Percentiles rank a stretch among this genome's conserved stretches.
These are phyloP conservation scores for Diaporthe sp. DNA, from an alignment of 2,329 filamentous ascomycete species.

Conservation along the genomic window DNA sequence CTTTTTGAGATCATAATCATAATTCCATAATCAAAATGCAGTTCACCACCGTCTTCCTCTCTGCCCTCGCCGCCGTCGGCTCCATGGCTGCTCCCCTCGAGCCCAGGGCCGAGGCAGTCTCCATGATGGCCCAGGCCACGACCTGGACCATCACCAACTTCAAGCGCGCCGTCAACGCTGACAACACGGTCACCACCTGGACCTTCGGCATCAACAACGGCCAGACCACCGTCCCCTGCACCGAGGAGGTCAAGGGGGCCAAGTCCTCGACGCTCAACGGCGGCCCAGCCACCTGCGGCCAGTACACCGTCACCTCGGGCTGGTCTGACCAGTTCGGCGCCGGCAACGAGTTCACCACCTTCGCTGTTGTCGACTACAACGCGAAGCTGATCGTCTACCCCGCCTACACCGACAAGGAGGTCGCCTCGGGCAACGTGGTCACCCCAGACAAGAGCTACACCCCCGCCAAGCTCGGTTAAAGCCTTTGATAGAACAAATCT, in stretches of 20 bases:
- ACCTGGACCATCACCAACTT: constrained; percentile 57
- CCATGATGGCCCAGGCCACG: constrained; percentile 47
- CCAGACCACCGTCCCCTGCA: constrained; percentile 50
- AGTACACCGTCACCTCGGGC: constrained; percentile 65
- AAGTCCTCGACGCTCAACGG: constrained; percentile 56
- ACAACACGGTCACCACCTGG: constrained; percentile 57
- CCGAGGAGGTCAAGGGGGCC: constrained; percentile 50
- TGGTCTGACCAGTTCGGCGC: constrained; percentile 69
- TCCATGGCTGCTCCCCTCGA: constrained; percentile 46
- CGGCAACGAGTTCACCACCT: constrained; percentile 66
- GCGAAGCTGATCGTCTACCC: constrained; percentile 64
- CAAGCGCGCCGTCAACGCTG: constrained; percentile 55
- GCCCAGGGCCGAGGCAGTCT: constrained; percentile 45
- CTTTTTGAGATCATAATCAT: constrained; percentile 8
- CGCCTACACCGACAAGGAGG: constrained; percentile 66
- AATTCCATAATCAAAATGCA: constrained; percentile 51
- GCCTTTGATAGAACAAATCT: not conserved
- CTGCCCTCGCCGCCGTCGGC: constrained; percentile 46
- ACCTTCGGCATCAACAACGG: constrained; percentile 57
- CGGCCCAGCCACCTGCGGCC: constrained; percentile 56
- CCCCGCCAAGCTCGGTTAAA: constrained; percentile 10
- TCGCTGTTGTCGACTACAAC: constrained; percentile 61
- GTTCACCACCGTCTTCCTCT: constrained; percentile 47
- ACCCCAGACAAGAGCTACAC: constrained; percentile 64
- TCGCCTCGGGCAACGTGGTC: constrained; percentile 59